These are phyloP conservation scores for Phyllosticta capitalensis DNA, from an alignment of 2,329 filamentous ascomycete species.

Conservation along the genomic window DNA sequence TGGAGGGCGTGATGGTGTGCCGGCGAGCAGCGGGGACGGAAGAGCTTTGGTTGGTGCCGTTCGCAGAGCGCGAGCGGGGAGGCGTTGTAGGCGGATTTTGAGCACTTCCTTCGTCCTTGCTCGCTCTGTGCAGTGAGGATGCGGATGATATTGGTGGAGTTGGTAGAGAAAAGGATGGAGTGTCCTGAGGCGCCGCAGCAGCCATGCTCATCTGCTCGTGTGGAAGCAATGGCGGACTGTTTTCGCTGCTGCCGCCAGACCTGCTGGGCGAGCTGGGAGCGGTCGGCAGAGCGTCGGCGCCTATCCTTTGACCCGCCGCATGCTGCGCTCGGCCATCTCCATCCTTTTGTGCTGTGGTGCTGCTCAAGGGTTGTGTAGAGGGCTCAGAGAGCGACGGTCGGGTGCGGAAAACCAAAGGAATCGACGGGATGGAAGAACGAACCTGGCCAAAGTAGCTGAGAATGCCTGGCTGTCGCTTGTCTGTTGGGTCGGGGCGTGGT, in stretches of 20 bases:
- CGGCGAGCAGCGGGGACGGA: slow-evolving; percentile 18
- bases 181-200: slow-evolving; percentile 12
- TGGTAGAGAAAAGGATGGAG: slow-evolving; percentile 23
- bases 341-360: slow-evolving; percentile 12
- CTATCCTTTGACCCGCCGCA: slow-evolving; percentile 1
- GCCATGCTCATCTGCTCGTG: slow-evolving; percentile 21
- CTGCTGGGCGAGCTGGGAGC: slow-evolving; percentile 24
- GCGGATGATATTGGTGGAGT: slow-evolving; percentile 33
- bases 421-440: slow-evolving; percentile 57
- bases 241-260: slow-evolving; percentile 4
- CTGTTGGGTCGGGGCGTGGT: slow-evolving; percentile 82
- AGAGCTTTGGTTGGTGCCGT: slow-evolving; percentile 17
- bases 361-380: slow-evolving; percentile 18
- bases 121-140: slow-evolving; percentile 26
- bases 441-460: slow-evolving; percentile 98
- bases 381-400: slow-evolving; percentile 30
- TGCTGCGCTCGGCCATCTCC: neutral
- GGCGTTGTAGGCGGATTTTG: slow-evolving; percentile 14
- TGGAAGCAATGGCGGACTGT: slow-evolving; percentile 26
- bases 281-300: slow-evolving; percentile 18
- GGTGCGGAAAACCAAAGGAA: slow-evolving; percentile 38
- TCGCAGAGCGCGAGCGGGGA: slow-evolving; percentile 16
- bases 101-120: slow-evolving; percentile 15
- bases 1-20: slow-evolving; percentile 27
- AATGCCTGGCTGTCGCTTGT: slow-evolving; percentile 90